Percentiles rank a stretch among this genome's conserved stretches.
phyloP scores from a whole-genome alignment of 768 basidiomycete genomes.

The Mycena kentingensis region DNA sequence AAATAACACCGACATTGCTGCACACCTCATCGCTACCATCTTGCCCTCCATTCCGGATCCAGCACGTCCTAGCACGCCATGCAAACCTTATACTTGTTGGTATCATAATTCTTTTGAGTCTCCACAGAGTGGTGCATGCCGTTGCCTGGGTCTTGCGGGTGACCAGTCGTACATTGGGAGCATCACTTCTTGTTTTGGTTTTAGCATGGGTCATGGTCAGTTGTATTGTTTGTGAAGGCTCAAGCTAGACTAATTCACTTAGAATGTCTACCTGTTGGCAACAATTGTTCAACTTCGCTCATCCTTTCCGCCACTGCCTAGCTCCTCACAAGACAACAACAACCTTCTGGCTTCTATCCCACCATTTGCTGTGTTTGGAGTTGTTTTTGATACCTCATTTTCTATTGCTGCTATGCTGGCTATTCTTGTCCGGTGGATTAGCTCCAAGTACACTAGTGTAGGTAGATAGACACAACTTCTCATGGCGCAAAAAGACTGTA shows the following conservation, averaged over 20 bases:
- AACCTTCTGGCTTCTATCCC: constrained; percentile 77
- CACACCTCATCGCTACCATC: constrained; percentile 30
- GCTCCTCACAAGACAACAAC: constrained; percentile 7
- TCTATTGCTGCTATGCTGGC: no score
- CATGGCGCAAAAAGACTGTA: no score
- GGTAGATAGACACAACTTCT: no score
- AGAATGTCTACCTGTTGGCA: constrained; percentile 84
- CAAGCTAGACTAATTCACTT: background rate
- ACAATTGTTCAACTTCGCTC: constrained; percentile 82
- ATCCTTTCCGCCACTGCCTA: constrained; percentile 69
- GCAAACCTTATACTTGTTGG: constrained; percentile 73
- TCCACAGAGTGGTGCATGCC: constrained; percentile 68
- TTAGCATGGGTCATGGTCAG: constrained; percentile 83
- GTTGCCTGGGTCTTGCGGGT: constrained; percentile 65
- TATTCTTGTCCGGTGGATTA: no score
- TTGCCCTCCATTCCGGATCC: constrained; percentile 1
- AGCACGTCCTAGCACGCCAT: constrained; percentile 40
- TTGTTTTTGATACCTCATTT: constrained; percentile 81
- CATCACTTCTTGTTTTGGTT: constrained; percentile 73
- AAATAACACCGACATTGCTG: constrained; percentile 28
- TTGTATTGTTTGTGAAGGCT: background rate
- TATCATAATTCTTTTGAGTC: constrained; percentile 70
- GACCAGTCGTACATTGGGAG: constrained; percentile 68
- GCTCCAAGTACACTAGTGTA: no score
- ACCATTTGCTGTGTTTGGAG: constrained; percentile 70